phyloP scores from a whole-genome alignment of 2,329 filamentous ascomycete genomes.

The Dactylonectria macrodidyma region DNA sequence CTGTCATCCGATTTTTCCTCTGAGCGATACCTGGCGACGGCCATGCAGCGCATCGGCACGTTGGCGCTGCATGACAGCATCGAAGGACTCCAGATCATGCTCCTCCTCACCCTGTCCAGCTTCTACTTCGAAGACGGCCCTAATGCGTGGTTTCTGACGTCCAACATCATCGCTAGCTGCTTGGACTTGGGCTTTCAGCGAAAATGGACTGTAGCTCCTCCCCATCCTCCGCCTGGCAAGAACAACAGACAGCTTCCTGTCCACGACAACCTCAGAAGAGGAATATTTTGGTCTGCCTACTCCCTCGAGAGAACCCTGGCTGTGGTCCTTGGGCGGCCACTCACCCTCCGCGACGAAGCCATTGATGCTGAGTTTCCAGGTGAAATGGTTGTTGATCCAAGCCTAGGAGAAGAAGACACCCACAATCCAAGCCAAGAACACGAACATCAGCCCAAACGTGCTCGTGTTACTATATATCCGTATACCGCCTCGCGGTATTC shows the following conservation, averaged over 20 bases:
- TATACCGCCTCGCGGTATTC: constrained; percentile 29
- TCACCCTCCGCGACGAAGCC: constrained; percentile 34
- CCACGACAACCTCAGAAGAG: constrained; percentile 23
- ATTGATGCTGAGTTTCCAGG: constrained; percentile 38
- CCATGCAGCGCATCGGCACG: constrained; percentile 29
- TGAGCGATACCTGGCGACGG: constrained; percentile 29
- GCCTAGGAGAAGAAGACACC: background rate
- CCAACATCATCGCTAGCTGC: constrained; percentile 35
- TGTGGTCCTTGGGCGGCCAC: constrained; percentile 32
- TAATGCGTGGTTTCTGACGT: constrained; percentile 35
- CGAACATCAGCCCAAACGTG: constrained; percentile 11
- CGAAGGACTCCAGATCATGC: constrained; percentile 36
- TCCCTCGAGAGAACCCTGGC: constrained; percentile 34
- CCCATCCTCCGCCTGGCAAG: background rate
- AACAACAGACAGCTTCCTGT: constrained; percentile 3
- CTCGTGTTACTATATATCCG: constrained; percentile 7
- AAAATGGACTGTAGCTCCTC: constrained; percentile 15
- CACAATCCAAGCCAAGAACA: background rate
- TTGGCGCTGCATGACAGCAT: constrained; percentile 33
- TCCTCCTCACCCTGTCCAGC: constrained; percentile 26
- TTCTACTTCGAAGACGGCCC: constrained; percentile 35
- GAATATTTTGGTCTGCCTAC: constrained; percentile 38
- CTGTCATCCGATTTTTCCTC: constrained; percentile 17
- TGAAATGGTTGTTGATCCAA: background rate
- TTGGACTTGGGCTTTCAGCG: constrained; percentile 34